These are phyloP conservation scores for Melanomma pulvis-pyrius DNA, from an alignment of 495 filamentous ascomycete genomes.

Conservation along the genomic window DNA sequence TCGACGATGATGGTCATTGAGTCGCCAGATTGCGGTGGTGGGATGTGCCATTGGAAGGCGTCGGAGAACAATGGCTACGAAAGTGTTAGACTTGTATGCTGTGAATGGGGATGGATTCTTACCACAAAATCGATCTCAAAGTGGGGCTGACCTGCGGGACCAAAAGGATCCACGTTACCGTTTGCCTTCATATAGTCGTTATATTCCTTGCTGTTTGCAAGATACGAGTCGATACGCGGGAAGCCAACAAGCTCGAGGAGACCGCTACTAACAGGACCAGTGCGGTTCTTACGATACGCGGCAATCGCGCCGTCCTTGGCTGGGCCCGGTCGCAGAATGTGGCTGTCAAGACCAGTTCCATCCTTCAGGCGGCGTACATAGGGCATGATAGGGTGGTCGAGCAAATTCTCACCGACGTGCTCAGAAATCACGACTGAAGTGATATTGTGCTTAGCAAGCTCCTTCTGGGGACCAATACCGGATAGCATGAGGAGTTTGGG, in stretches of 20 bases:
- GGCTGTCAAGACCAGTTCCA: conserved; percentile 56
- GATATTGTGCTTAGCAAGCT: conserved; percentile 59
- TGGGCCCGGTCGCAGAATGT: conserved; percentile 56
- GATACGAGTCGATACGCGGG: conserved; percentile 58
- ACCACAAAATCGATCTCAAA: conserved; percentile 67
- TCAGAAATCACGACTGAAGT: conserved; percentile 53
- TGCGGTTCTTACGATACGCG: conserved; percentile 53
- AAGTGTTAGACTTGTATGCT: neutral
- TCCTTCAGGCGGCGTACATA: conserved; percentile 61
- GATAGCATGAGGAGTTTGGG: conserved; percentile 67
- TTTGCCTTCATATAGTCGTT: conserved; percentile 53
- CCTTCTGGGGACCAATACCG: conserved; percentile 60
- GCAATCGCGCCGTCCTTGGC: conserved; percentile 51
- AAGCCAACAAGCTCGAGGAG: conserved; percentile 61
- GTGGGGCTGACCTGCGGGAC: conserved; percentile 62
- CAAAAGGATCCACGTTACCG: conserved; percentile 60
- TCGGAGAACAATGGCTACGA: conserved; percentile 55
- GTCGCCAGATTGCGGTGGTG: conserved; percentile 52
- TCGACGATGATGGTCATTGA: conserved; percentile 64
- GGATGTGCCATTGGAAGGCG: conserved; percentile 68
- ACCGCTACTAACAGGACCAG: conserved; percentile 56
- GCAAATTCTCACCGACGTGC: conserved; percentile 60
- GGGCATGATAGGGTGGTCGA: conserved; percentile 60
- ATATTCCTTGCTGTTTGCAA: conserved; percentile 55
- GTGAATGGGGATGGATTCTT: neutral